Percentiles rank a stretch among this genome's conserved stretches.
Evolutionary conservation across 495 filamentous ascomycete genomes (phyloP).

Genomic region (Jackrogersella minutella): DNA sequence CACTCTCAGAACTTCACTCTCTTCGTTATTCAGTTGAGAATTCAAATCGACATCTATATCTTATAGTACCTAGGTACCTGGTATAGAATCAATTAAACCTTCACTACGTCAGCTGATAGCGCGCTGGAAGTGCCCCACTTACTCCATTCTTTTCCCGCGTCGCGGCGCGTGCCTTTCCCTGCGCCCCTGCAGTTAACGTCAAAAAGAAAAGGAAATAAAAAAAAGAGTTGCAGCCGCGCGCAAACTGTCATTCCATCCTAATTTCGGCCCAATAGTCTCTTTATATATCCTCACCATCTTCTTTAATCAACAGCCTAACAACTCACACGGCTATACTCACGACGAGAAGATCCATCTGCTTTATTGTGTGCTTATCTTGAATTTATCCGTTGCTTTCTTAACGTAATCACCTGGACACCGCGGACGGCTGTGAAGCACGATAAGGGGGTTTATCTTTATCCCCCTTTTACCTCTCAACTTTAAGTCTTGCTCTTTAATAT

Average conservation of each 20-base stretch:
- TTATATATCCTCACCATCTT: not conserved
- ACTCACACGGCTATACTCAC: not conserved
- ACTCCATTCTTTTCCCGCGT: constrained; percentile 34
- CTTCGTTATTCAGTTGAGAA: not conserved
- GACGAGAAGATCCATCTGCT: not conserved
- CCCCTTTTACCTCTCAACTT: not conserved
- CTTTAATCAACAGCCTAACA: not conserved
- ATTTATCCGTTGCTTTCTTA: not conserved
- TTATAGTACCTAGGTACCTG: constrained; percentile 11
- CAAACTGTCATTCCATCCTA: not conserved
- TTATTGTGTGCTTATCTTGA: not conserved
- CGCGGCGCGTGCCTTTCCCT: constrained; percentile 31
- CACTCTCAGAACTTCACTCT: not conserved
- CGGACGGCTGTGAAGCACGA: not conserved
- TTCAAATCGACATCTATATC: not conserved
- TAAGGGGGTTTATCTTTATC: not conserved
- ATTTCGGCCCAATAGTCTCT: not conserved
- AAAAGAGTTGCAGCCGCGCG: not conserved
- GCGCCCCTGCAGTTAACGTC: constrained; percentile 8
- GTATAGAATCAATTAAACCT: constrained; percentile 32
- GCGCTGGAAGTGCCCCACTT: constrained; percentile 25
- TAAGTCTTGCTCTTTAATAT: not conserved
- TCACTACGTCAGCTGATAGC: constrained; percentile 44
- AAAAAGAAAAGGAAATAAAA: constrained; percentile 28
- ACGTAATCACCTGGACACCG: not conserved